phyloP scores from a whole-genome alignment of 345 rosid species.

The Streptanthus diversifolius region DNA sequence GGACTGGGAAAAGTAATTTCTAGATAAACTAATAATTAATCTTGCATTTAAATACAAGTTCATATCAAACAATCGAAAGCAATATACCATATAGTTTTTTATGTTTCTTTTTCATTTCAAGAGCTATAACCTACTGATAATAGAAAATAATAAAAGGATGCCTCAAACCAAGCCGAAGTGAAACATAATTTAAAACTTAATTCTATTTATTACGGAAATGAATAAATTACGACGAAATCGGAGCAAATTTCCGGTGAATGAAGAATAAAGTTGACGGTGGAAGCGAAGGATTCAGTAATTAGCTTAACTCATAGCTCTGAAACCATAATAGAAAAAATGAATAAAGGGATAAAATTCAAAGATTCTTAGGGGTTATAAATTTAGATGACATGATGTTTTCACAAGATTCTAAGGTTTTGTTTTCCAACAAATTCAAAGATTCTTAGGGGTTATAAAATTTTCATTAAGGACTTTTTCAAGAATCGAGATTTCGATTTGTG shows the following conservation, averaged over 20 bases:
- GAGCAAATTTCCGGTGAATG: too few relatives aligned
- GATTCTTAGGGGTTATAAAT: not conserved
- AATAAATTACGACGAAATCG: too few relatives aligned
- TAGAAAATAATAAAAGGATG: not conserved
- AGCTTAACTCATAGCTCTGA: too few relatives aligned
- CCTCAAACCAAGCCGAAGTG: not conserved
- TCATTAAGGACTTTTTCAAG: conserved; percentile 23
- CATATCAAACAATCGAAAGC: not conserved
- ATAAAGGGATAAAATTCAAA: too few relatives aligned
- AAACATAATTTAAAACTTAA: not conserved
- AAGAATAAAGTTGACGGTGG: too few relatives aligned
- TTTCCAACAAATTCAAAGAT: conserved; percentile 28
- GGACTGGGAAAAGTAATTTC: conserved; percentile 14
- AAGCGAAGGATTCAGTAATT: too few relatives aligned
- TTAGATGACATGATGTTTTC: conserved; percentile 17
- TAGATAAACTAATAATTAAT: conserved; percentile 13
- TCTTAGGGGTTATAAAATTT: conserved; percentile 11
- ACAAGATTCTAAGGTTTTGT: conserved; percentile 4
- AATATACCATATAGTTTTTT: not conserved
- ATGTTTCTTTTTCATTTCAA: not conserved
- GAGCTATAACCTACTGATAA: not conserved
- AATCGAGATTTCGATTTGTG: conserved; percentile 31
- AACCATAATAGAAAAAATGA: too few relatives aligned
- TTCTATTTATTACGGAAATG: too few relatives aligned
- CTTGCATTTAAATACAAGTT: not conserved